phyloP scores from a whole-genome alignment of 768 basidiomycete species.

The Rubroboletus pulcherrimus region DNA sequence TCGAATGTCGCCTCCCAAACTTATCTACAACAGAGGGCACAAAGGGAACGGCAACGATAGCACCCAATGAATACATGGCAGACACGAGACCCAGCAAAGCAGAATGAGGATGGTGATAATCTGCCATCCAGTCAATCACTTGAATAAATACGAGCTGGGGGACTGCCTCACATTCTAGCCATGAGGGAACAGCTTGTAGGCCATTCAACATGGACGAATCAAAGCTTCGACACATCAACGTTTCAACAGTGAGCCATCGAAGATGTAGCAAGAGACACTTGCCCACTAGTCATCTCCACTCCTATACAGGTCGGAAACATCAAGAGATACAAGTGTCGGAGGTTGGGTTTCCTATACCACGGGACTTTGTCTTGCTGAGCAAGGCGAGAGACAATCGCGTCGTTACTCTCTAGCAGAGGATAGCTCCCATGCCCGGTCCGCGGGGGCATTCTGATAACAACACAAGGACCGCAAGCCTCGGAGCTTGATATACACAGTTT shows the following conservation, averaged over 20 bases:
- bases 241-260: not conserved
- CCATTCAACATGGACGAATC: slow-evolving; percentile 59
- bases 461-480: too few species aligned
- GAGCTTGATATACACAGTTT: too few species aligned
- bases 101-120: slow-evolving; percentile 53
- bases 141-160: not conserved
- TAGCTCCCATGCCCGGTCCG: too few species aligned
- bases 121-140: slow-evolving; percentile 25
- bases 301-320: slow-evolving; percentile 18
- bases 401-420: not conserved
- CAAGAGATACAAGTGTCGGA: too few species aligned
- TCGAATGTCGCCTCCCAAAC: slow-evolving; percentile 7
- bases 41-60: slow-evolving; percentile 48
- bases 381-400: slow-evolving; percentile 12
- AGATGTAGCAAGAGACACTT: not conserved
- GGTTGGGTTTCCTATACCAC: too few species aligned
- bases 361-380: slow-evolving; percentile 40
- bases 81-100: slow-evolving; percentile 54
- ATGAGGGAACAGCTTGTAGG: slow-evolving; percentile 55
- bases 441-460: too few species aligned
- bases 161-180: slow-evolving; percentile 44
- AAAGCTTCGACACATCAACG: not conserved
- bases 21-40: slow-evolving; percentile 4
- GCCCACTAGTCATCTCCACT: slow-evolving; percentile 10
- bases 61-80: slow-evolving; percentile 56